Evolutionary conservation across 176 grass and related monocot species (phyloP), one percentile per base, ranked within the genome.

Genomic region (Raddia distichophylla): DNA sequence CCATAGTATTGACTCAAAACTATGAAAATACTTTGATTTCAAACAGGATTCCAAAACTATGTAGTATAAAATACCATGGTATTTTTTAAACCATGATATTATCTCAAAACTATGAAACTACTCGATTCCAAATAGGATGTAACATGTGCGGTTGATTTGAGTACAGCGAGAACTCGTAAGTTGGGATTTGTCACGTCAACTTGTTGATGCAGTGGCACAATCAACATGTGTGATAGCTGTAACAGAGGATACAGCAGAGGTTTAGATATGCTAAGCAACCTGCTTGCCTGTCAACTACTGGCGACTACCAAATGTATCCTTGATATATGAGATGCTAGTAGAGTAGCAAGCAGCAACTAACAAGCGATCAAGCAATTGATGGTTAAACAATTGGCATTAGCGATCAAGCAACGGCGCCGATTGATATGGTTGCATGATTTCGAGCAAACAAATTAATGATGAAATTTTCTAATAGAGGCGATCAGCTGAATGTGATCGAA

Each of bases 61-160:
- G 1, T 27, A 27, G 27, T 27, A 27, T 27, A 27, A 27, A 27
- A 27, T 27, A 27, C 27, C 27, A 27, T 27, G 27, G 27, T 27
- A 27, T 27, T 27, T 27, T 27, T 27, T 27, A 27, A 27, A 27
- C 0, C 27, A 27, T 27, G 27, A 27, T 27, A 27, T 27, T 27
- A 27, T 27, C 27, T 27, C 27, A 27, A 27, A 27, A 27, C 27
- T 27, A 27, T 27, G 27, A 27, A 27, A 27, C 27, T 27, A 27
- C 27, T 27, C 1, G 27, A 27, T 27, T 27, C 27, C 27, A 27
- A 27, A 27, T 27, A 27, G 27, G 27, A 27, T 1, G 27, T 59
- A 74, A 46, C 64, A 82, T 77, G 62, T 77, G 81, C 63, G 54
- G 61, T 63, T 68, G 61, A 52, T 88, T 46, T 53, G 46, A 12